Base-by-base conservation (phyloP, 148 eudicot species). In the Amaranthus hypochondriacus region DNA sequence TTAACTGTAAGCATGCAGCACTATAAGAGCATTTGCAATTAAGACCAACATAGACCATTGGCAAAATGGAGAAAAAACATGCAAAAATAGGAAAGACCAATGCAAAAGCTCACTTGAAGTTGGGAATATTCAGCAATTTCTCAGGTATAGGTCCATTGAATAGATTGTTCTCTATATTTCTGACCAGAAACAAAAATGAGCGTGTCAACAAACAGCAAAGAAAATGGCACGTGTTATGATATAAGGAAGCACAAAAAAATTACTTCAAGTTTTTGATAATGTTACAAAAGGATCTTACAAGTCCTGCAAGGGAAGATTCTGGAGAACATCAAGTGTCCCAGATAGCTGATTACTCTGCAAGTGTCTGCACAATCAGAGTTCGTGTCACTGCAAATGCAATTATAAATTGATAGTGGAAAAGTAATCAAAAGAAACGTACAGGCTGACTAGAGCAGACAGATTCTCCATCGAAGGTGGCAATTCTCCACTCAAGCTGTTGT, bases 321-420 rank as follows among this genome's bases (percentile, higher is more conserved):
- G 89, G 56, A 94, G 81, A 79, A 89, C 96, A 84, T 88, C 93
- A 69, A 94, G 93, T 65, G 87, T 84, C 75, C 98, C 98, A 63
- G 97, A 86, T 48, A 94, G 92, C 79, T 89, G 90, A 86, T 94
- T 94, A 79, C 82, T 78, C 90, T 91, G 98, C 89, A 94, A 77
- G 81, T 82, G 97, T 77, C 98, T 94, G 93, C 73, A 75, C 81
- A 65, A 58, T 56, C 71, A 66, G 77, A 75, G 72, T 81, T 54
- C 61, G 80, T 69, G 76, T 74, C 68, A 50, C 66, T 60, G 56
- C 57, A 11, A 67, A 59, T 52, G 39, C 39, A 28, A 28, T 28
- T 28, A 28, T 28, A 55, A 21, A 9, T 4, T 65, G 67, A 28
- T 28, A 28, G 39, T 28, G 39, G 39, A 28, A 28, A 28, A 28